Base-by-base conservation (phyloP, 1,284 basidiomycete genomes). In the Uromyces viciae-fabae region DNA sequence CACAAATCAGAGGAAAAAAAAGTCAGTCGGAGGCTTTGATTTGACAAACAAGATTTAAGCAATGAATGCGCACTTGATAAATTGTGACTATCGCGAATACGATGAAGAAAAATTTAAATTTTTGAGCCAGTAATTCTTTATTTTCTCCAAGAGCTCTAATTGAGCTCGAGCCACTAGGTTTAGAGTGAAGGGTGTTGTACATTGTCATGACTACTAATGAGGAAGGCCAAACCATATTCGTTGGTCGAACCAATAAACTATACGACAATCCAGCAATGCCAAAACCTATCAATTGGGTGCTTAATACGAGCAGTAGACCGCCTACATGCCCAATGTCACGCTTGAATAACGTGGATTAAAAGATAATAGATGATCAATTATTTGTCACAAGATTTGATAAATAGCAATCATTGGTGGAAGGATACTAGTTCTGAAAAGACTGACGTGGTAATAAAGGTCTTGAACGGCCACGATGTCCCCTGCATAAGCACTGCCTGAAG, bases 221-320 rank as follows among this genome's bases (percentile, higher is more conserved):
- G 46, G 83, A 80, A 1, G 84, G 83, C 78, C 83, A 86, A 31
- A 86, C 81, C 85, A 85, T 86, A 36, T 83, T 83, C 1, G 84
- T 84, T 2, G 86, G 85, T 36, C 86, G 84, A 5, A 87, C 83
- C 33, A 86, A 79, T 33, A 82, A 46, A 19, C 74, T 74, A 31
- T 86, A 86, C 46, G 86, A 85, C n/a, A 85, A 40, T 82, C 88
- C 88, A 14, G 87, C 87, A 5, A 89, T 84, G 0, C 88, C 89
- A 76, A 89, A 89, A 3, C 88, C 89, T 42, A 89, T 87, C 66
- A 88, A 86, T 83, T 90, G 89, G 0, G 88, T 89, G 3, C 87
- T 87, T 69, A 89, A 86, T 0, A 90, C 86, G 0, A 89, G 88
- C 80, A 90, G 81, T 3, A 85, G 28, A 0, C 85, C 85, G 3